phyloP scores from a whole-genome alignment of 2,329 filamentous ascomycete genomes.

The Nemania sp. region DNA sequence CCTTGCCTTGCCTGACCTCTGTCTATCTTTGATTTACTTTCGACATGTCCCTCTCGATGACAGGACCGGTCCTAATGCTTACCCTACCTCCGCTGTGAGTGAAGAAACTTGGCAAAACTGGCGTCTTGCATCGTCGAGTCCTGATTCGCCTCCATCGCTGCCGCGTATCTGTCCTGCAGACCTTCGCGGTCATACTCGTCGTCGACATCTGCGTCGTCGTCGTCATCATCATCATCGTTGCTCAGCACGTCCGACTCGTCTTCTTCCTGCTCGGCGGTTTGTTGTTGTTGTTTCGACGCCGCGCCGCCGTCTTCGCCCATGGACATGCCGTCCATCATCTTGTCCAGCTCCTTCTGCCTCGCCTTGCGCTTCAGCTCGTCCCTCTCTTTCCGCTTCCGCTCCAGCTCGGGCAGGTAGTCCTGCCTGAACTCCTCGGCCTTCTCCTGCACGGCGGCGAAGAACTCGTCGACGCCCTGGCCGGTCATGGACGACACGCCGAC shows the following conservation, averaged over 20 bases:
- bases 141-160: slow-evolving; percentile 67
- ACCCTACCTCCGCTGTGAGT: slow-evolving; percentile 47
- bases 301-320: slow-evolving; percentile 42
- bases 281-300: slow-evolving; percentile 31
- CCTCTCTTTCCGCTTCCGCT: slow-evolving; percentile 74
- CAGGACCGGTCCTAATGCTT: background rate
- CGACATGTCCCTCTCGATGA: background rate
- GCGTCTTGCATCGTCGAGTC: slow-evolving; percentile 58
- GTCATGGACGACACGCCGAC: slow-evolving; percentile 94
- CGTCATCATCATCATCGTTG: slow-evolving; percentile 60
- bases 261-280: slow-evolving; percentile 50
- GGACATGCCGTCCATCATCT: slow-evolving; percentile 92
- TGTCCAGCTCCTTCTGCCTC: slow-evolving; percentile 81
- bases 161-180: slow-evolving; percentile 75
- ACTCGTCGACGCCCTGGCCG: slow-evolving; percentile 87
- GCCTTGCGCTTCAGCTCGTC: slow-evolving; percentile 73
- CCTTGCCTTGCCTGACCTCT: background rate
- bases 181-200: slow-evolving; percentile 67
- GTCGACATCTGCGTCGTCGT: slow-evolving; percentile 61
- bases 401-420: slow-evolving; percentile 91
- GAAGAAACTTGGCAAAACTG: slow-evolving; percentile 66
- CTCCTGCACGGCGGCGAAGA: slow-evolving; percentile 85
- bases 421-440: slow-evolving; percentile 87
- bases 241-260: slow-evolving; percentile 54
- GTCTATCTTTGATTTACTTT: background rate